phyloP scores from a whole-genome alignment of 2,329 filamentous ascomycete genomes.

The Alternaria triticina region DNA sequence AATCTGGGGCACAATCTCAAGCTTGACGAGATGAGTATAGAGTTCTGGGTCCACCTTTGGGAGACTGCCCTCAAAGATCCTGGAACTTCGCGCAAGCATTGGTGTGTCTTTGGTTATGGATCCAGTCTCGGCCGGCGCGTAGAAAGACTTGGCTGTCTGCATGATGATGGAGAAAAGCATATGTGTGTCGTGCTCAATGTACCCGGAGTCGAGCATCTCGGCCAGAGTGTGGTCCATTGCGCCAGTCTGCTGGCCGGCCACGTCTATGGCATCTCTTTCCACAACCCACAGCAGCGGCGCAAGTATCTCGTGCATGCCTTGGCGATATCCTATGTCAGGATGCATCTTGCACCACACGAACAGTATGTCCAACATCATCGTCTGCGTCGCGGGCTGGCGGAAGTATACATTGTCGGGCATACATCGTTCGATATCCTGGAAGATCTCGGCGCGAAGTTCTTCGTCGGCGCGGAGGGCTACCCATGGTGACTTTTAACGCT shows the following conservation, averaged over 20 bases:
- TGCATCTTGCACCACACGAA: slow-evolving; percentile 96
- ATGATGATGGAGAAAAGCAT: slow-evolving; percentile 85
- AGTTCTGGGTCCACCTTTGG: slow-evolving; percentile 83
- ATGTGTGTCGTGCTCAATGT: slow-evolving; percentile 90
- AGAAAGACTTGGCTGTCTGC: slow-evolving; percentile 85
- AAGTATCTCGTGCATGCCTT: slow-evolving; percentile 97
- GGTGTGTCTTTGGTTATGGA: slow-evolving; percentile 58
- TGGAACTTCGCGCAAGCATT: slow-evolving; percentile 84
- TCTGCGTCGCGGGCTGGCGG: slow-evolving; percentile 77
- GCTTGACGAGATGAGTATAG: slow-evolving; percentile 76
- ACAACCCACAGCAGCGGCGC: slow-evolving; percentile 88
- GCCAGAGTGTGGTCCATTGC: slow-evolving; percentile 38
- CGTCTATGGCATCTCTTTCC: slow-evolving; percentile 77
- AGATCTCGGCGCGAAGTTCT: slow-evolving; percentile 82
- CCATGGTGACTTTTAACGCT: slow-evolving; percentile 80
- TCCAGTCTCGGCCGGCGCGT: slow-evolving; percentile 66
- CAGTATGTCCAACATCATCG: slow-evolving; percentile 82
- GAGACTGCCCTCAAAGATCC: slow-evolving; percentile 84
- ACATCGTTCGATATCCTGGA: slow-evolving; percentile 89
- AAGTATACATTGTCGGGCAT: slow-evolving; percentile 93
- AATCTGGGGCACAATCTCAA: slow-evolving; percentile 94
- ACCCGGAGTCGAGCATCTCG: slow-evolving; percentile 70
- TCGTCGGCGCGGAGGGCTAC: slow-evolving; percentile 85
- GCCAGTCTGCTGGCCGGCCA: slow-evolving; percentile 24
- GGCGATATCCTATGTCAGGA: slow-evolving; percentile 86